Evolutionary conservation across 495 filamentous ascomycete genomes (phyloP), one percentile per base, ranked within the genome.

Genomic region (Daldinia vernicosa): DNA sequence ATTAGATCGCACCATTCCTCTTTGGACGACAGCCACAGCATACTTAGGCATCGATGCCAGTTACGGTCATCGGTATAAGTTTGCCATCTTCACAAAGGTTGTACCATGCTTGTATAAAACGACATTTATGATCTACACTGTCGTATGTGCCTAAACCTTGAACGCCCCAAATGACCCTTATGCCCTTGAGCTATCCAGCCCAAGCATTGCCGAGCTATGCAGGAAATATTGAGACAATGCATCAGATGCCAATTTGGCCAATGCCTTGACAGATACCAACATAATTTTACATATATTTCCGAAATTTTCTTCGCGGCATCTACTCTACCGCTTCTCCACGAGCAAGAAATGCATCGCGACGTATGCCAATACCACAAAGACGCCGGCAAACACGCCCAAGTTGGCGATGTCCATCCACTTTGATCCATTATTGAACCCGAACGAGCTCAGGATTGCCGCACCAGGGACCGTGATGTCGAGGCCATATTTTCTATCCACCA

Each of bases 391-490:
- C 19, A 95, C 81, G 2, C 86, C 94, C 1, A 99, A 83, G 22
- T 93, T 93, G 33, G 91, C 83, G 22, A 95, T 88, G 79, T 99
- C 95, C 43, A 77, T 80, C 95, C 95, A 98, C 59, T 95, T 87
- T 0, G 93, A 93, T 60, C 86, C 80, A 9, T 90, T 92, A 67
- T 96, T 84, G 75, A 99, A 98, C 6, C 95, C 95, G 75, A 99
- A 98, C 1, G 91, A 91, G 78, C 90, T 95, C 32, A 99, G 82
- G 72, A 99, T 99, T 0, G 95, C 92, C 0, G 95, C 93, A 17
- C 95, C 95, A 0, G 95, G 95, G 0, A 99, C 94, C 70, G 95
- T 93, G 55, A 99, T 99, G 74, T 98, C 92, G 3, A 99, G 86
- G 3, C 95, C 95, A 71, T 93, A 95, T 79, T 98, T 95, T 76